These are phyloP conservation scores for Silene latifolia DNA, from an alignment of 148 eudicot genomes.

Conservation along the genomic window DNA sequence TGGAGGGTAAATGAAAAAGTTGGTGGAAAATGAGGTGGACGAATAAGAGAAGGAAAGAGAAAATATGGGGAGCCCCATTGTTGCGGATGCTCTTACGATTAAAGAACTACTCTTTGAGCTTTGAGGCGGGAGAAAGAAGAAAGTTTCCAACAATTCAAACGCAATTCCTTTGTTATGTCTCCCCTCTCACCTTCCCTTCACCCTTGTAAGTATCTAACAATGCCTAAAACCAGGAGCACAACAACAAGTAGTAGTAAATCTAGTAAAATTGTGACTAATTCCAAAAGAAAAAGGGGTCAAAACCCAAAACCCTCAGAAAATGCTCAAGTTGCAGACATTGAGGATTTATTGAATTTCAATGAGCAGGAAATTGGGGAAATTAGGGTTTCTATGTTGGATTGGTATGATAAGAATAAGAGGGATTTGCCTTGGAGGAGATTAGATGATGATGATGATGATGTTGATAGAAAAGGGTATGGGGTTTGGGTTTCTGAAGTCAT, in stretches of 20 bases:
- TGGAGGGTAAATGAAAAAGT: no score
- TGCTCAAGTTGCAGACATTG: conserved; percentile 47
- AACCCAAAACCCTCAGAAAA: conserved; percentile 1
- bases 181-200: neutral
- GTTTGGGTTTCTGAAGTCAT: conserved; percentile 71
- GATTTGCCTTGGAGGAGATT: conserved; percentile 87
- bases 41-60: no score
- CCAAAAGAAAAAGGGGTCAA: conserved; percentile 22
- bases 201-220: neutral
- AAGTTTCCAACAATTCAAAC: conserved; percentile 13
- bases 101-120: no score
- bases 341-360: conserved; percentile 53
- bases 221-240: conserved; percentile 20
- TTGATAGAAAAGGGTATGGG: conserved; percentile 78
- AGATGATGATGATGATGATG: conserved; percentile 28
- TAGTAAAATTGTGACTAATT: conserved; percentile 6
- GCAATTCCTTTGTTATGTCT: conserved; percentile 1
- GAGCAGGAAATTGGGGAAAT: conserved; percentile 49
- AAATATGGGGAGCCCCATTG: no score
- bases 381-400: conserved; percentile 60
- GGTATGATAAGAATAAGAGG: conserved; percentile 81
- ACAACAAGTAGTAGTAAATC: neutral
- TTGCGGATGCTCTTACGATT: no score
- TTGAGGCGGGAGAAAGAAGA: conserved; percentile 20
- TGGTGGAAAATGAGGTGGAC: no score